Percentiles rank a stretch among this genome's conserved stretches.
These are phyloP conservation scores for Medicago ruthenica DNA, from an alignment of 306 rosid genomes.

Conservation along the genomic window DNA sequence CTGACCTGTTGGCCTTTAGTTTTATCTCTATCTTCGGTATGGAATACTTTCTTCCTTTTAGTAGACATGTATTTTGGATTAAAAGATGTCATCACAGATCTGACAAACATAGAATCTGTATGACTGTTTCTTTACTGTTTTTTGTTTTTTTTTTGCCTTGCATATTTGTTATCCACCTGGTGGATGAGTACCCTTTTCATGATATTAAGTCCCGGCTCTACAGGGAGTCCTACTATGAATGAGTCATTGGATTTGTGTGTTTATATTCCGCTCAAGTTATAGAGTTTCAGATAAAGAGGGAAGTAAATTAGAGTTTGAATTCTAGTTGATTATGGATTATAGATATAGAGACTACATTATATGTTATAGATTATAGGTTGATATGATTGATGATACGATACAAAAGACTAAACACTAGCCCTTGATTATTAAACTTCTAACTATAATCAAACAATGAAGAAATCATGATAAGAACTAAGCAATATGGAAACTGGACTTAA, in stretches of 20 bases:
- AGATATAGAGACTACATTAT: no score
- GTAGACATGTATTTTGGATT: not conserved
- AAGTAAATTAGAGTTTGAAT: not conserved
- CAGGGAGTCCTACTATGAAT: conserved; percentile 21
- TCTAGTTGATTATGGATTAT: not conserved
- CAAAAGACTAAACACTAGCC: not conserved
- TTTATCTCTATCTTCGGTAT: conserved; percentile 19
- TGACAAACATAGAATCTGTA: conserved; percentile 22
- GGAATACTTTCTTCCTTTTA: conserved; percentile 23
- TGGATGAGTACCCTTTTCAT: not conserved
- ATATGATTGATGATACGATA: conserved; percentile 1
- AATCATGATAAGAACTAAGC: not conserved
- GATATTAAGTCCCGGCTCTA: not conserved
- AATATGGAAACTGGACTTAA: not conserved
- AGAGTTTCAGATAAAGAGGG: not conserved
- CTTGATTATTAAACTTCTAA: not conserved
- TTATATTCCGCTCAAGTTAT: not conserved
- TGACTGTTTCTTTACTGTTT: not conserved
- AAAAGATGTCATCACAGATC: not conserved
- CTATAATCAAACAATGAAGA: not conserved
- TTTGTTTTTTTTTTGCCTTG: not conserved
- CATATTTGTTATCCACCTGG: not conserved
- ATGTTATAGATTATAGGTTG: not conserved
- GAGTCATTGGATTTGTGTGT: conserved; percentile 22
- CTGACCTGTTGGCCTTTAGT: conserved; percentile 15